These are phyloP conservation scores for Herpotrichia juniperi DNA, from an alignment of 2,329 filamentous ascomycete species.

Conservation along the genomic window DNA sequence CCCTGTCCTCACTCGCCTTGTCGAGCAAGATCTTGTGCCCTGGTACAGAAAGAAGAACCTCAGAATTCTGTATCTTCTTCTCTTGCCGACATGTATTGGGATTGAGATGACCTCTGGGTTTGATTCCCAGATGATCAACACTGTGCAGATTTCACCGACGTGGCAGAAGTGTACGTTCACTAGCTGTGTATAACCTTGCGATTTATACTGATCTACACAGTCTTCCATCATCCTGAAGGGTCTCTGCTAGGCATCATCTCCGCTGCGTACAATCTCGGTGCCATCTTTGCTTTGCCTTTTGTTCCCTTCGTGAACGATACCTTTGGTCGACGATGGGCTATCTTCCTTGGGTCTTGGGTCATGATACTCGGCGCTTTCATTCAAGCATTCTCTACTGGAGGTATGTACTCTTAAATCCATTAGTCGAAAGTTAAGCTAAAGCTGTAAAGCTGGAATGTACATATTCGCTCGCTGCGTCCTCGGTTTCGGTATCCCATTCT, in stretches of 20 bases:
- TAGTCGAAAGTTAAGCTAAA: conserved; percentile 5
- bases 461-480: conserved; percentile 65
- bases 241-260: conserved; percentile 51
- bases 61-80: conserved; percentile 40
- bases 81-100: conserved; percentile 41
- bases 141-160: conserved; percentile 32
- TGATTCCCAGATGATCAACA: conserved; percentile 42
- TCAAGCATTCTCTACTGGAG: conserved; percentile 29
- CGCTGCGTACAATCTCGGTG: conserved; percentile 51
- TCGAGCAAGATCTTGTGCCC: conserved; percentile 45
- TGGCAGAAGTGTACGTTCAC: conserved; percentile 32
- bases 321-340: conserved; percentile 49
- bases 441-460: conserved; percentile 52
- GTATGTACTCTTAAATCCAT: conserved; percentile 10
- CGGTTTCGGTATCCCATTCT: conserved; percentile 70
- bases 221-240: conserved; percentile 40
- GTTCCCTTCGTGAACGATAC: conserved; percentile 48
- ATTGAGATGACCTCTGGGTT: conserved; percentile 43
- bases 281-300: conserved; percentile 43
- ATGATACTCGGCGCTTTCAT: conserved; percentile 50
- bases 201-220: conserved; percentile 14
- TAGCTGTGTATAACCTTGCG: neutral
- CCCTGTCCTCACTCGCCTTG: conserved; percentile 48
- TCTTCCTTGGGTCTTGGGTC: conserved; percentile 49
- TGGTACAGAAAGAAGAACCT: conserved; percentile 49